Evolutionary conservation across 139 green algal genomes (phyloP).

Genomic region (Coelastrella sp.): DNA sequence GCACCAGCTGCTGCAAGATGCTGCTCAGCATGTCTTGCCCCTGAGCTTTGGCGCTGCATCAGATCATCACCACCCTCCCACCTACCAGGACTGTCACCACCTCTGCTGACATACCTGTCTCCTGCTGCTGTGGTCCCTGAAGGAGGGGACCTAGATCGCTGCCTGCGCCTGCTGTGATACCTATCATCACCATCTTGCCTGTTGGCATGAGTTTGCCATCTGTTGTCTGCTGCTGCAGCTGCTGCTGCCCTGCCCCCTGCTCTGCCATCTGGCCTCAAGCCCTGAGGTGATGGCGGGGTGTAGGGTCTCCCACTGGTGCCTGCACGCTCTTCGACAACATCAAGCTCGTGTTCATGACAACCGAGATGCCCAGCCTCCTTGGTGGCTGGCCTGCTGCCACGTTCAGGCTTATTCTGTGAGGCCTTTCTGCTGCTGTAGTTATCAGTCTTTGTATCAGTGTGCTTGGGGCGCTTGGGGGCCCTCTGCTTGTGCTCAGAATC

Average conservation of each 20-base stretch:
- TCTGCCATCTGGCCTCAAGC: slow-evolving; percentile 19
- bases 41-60: slow-evolving; percentile 3
- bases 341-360: not conserved
- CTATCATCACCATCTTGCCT: not conserved
- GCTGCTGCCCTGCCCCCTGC: slow-evolving; percentile 24
- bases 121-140: slow-evolving; percentile 13
- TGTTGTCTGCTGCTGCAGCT: not conserved
- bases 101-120: not conserved
- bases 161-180: not conserved
- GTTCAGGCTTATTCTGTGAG: no score
- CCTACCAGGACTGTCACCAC: slow-evolving; percentile 17
- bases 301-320: not conserved
- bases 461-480: slow-evolving; percentile 1
- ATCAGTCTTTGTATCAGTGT: not conserved
- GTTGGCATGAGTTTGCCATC: not conserved
- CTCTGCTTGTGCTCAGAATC: not conserved
- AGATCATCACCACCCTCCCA: not conserved
- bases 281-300: not conserved
- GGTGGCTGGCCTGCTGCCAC: no score
- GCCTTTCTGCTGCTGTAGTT: no score
- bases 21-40: not conserved
- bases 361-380: no score
- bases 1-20: not conserved
- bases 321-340: not conserved
- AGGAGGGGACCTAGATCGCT: not conserved